These are phyloP conservation scores for Aspergillus novofumigatus DNA, from an alignment of 2,329 filamentous ascomycete genomes.

Conservation along the genomic window DNA sequence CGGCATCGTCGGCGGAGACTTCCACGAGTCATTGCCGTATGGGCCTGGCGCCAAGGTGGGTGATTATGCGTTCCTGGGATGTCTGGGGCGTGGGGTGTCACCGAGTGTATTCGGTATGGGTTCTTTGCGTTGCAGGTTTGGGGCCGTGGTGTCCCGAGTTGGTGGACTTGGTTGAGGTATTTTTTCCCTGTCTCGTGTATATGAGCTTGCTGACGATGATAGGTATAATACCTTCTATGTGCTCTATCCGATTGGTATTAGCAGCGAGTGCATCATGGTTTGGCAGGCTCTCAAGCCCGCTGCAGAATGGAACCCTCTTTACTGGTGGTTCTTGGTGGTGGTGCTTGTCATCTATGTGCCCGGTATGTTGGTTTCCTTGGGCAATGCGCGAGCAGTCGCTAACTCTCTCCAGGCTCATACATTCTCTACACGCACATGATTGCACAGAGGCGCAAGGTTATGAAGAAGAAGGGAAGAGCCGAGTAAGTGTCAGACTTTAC, in stretches of 20 bases:
- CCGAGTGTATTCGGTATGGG: constrained; percentile 88
- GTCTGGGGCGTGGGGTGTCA: constrained; percentile 77
- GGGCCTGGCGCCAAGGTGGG: constrained; percentile 21
- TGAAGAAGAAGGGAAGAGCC: constrained; percentile 49
- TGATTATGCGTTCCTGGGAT: constrained; percentile 44
- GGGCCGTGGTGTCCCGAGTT: constrained; percentile 55
- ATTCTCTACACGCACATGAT: constrained; percentile 95
- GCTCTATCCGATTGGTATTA: constrained; percentile 87
- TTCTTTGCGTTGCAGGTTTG: constrained; percentile 73
- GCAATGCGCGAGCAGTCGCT: constrained; percentile 3
- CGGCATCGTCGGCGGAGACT: constrained; percentile 26
- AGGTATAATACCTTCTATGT: constrained; percentile 85
- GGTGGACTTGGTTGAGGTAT: constrained; percentile 61
- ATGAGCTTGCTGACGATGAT: constrained; percentile 3
- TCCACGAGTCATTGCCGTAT: background rate
- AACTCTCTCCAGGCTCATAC: constrained; percentile 58
- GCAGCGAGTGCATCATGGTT: constrained; percentile 79
- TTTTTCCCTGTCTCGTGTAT: too few relatives aligned
- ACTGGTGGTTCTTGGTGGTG: constrained; percentile 57
- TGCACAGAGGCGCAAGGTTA: constrained; percentile 75
- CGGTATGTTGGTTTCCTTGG: constrained; percentile 49
- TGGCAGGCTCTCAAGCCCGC: constrained; percentile 62
- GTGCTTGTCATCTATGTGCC: constrained; percentile 75
- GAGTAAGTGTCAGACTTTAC: constrained; percentile 17
- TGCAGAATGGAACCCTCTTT: constrained; percentile 49